These are phyloP conservation scores for Pochonia chlamydosporia DNA, from an alignment of 2,329 filamentous ascomycete genomes.

Conservation along the genomic window DNA sequence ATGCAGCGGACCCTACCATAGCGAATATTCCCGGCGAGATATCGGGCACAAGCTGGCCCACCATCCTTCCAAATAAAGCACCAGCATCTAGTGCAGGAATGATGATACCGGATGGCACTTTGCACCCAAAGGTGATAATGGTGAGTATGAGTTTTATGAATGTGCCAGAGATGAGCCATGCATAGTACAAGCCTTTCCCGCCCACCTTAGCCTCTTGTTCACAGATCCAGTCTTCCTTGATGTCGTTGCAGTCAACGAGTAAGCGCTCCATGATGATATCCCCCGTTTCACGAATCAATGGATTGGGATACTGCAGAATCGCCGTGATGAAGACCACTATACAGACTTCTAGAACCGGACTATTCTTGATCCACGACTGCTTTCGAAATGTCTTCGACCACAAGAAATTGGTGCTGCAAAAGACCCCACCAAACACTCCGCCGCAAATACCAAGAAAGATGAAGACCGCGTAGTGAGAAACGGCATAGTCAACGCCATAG, in stretches of 20 bases:
- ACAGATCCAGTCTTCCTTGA: constrained; percentile 40
- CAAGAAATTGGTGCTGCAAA: constrained; percentile 51
- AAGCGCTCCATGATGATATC: constrained; percentile 51
- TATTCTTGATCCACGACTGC: constrained; percentile 43
- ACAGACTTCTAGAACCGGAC: constrained; percentile 50
- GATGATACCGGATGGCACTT: constrained; percentile 55
- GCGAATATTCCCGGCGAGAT: constrained; percentile 55
- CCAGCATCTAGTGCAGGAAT: constrained; percentile 54
- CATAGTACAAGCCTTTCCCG: constrained; percentile 36
- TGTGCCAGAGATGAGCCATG: constrained; percentile 46
- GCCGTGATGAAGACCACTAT: constrained; percentile 48
- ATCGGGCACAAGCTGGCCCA: constrained; percentile 31
- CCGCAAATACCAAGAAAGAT: constrained; percentile 49
- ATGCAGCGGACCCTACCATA: constrained; percentile 54
- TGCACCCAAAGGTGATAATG: constrained; percentile 53
- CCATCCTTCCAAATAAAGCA: constrained; percentile 50
- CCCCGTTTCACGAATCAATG: constrained; percentile 46
- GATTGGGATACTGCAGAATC: constrained; percentile 50
- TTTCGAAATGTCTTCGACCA: constrained; percentile 51
- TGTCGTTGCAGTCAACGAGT: constrained; percentile 45
- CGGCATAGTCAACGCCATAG: constrained; percentile 49
- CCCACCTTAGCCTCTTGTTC: constrained; percentile 34
- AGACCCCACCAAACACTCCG: constrained; percentile 53
- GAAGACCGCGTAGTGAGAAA: constrained; percentile 51
- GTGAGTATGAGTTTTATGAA: constrained; percentile 49